Evolutionary conservation across 257 asterid species (phyloP), one percentile per base, ranked within the genome.

Genomic region (Anisodus acutangulus): DNA sequence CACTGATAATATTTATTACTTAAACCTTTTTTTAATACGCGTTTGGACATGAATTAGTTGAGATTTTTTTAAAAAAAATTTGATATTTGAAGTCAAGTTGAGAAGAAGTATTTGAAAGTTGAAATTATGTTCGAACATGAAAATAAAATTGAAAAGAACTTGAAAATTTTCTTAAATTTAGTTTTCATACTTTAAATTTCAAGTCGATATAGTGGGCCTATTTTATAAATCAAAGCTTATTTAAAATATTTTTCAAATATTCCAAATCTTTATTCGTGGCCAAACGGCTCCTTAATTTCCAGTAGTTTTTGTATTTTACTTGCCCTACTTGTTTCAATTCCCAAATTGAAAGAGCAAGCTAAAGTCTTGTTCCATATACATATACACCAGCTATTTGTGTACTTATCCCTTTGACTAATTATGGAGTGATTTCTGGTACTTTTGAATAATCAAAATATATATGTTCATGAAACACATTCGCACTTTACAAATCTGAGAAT

Each of bases 391-490:
- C n/a, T 9, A 72, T 45, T 72, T 72, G 19, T n/a, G 43, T 47
- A 19, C 41, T 19, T 47, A 68, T 43, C 45, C 41, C 39, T 35
- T 47, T 47, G 60, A 3, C 11, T 47, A 74, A 74, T 11, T 47
- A 71, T 72, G 39, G n/a, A 10, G 80, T 72, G 80, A 47, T 51
- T 47, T 47, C 19, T 10, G n/a, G 6, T 45, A 6, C 19, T 74
- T 19, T 22, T 49, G 60, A 74, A 19, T 22, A 74, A 49, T 71
- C n/a, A 49, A 49, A 1, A 31, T 31, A 31, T 31, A 49, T 6
- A 74, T 4, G 43, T 49, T 74, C 80, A 49, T 74, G 80, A 74
- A 49, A 11, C 80, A 74, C 62, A 16, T 69, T 69, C 10, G 10
- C 31, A n/a, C 66, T 15, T 57, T 31, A 31, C 35, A 31, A 15